Evolutionary conservation across 352 stramenopile species (phyloP), one percentile per base, ranked within the genome.

Genomic region (Phytophthora pluvialis): DNA sequence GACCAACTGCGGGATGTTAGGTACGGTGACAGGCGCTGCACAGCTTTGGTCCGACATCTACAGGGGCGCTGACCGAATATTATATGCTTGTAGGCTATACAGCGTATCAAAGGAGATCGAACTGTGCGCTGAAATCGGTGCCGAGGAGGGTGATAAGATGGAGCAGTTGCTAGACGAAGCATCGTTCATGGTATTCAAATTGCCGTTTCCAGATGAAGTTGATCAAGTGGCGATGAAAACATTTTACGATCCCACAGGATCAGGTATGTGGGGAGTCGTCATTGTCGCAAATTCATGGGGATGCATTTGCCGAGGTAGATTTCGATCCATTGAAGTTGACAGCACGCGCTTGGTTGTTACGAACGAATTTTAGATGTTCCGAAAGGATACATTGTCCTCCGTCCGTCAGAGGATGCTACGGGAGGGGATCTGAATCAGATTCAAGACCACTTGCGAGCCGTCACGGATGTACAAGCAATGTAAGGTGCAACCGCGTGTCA

Each of bases 321-420:
- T 18, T 44, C 4, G 11, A 28, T 50, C 10, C 10, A 5, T 25
- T 11, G 35, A 43, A 15, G 11, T 31, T 63, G 16, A 50, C 29
- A 28, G 26, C 1, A 60, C 33, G 16, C 11, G 26, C 33, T 60
- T n/a, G n/a, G n/a, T 39, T 35, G 12, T 44, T 21, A 18, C 63
- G 29, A 46, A 39, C 39, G 16, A 40, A 7, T 61, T 38, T 2
- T 44, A 85, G 77, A 85, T 59, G 26, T 53, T 44, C 43, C 50
- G 3, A 85, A 79, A 57, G 47, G 53, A 42, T 82, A 67, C 29
- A 56, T 85, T 10, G 38, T 81, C 16, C 32, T 85, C 21, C 57
- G 69, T 31, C 50, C 68, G 13, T 45, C 64, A 3, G 64, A 85
- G 11, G 69, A 79, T 39, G 59, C 75, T 28, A 53, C 55, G 15